phyloP scores from a whole-genome alignment of 192 early-diverging fungal genomes.

The Oehlia diaphana region DNA sequence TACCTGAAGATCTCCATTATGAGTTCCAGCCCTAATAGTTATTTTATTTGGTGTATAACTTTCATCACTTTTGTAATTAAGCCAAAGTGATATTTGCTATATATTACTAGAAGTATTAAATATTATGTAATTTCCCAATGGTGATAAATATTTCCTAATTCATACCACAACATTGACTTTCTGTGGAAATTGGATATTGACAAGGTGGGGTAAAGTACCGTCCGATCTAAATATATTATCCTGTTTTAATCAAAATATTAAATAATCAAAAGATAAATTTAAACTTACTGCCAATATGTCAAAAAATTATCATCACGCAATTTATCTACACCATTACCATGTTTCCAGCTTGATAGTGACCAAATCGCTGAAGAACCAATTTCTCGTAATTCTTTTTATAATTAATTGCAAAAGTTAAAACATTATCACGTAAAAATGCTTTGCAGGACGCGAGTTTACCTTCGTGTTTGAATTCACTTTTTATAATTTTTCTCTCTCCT shows the following conservation, averaged over 20 bases:
- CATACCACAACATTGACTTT: slow-evolving; percentile 58
- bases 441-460: not conserved
- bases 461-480: slow-evolving; percentile 21
- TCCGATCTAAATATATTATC: slow-evolving; percentile 55
- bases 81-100: slow-evolving; percentile 60
- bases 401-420: not conserved
- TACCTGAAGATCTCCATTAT: slow-evolving; percentile 64
- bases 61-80: slow-evolving; percentile 80
- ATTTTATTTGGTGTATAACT: slow-evolving; percentile 75
- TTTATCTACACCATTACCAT: slow-evolving; percentile 60
- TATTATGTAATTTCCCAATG: not conserved
- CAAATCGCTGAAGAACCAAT: slow-evolving; percentile 63
- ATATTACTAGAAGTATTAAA: not conserved
- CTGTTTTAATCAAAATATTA: not conserved
- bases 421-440: not conserved
- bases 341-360: slow-evolving; percentile 69
- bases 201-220: slow-evolving; percentile 69
- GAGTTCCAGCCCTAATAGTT: slow-evolving; percentile 67
- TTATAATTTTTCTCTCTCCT: slow-evolving; percentile 22
- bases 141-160: slow-evolving; percentile 24
- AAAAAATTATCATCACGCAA: slow-evolving; percentile 64
- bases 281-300: slow-evolving; percentile 82
- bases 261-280: not conserved
- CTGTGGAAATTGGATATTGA: slow-evolving; percentile 72
- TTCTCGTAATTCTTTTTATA: slow-evolving; percentile 38